phyloP scores from a whole-genome alignment of 345 rosid genomes.

The Melastoma malabathricum region DNA sequence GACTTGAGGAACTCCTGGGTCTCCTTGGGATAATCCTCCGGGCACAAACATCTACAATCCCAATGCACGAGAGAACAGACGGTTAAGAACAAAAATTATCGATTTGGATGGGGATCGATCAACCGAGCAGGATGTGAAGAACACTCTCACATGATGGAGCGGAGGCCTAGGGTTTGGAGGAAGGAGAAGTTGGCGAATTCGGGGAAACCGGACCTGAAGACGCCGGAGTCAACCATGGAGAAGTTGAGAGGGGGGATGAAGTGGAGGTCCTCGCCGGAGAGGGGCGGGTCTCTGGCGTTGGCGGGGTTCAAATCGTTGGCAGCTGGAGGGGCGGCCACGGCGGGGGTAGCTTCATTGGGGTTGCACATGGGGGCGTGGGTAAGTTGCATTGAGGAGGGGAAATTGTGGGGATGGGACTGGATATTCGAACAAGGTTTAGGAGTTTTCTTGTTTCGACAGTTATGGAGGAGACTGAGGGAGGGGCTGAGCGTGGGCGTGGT shows the following conservation, averaged over 20 bases:
- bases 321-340: constrained; percentile 13
- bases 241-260: constrained; percentile 81
- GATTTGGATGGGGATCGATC: not conserved
- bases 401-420: constrained; percentile 2
- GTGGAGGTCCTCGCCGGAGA: constrained; percentile 23
- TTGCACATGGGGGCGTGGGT: constrained; percentile 19
- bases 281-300: constrained; percentile 10
- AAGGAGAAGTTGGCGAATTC: constrained; percentile 81
- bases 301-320: not conserved
- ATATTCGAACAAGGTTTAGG: constrained; percentile 3
- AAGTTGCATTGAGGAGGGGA: too few relatives aligned
- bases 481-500: too few relatives aligned
- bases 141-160: constrained; percentile 77
- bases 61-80: constrained; percentile 3
- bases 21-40: constrained; percentile 79
- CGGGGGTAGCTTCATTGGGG: constrained; percentile 35
- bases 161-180: constrained; percentile 72
- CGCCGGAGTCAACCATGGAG: constrained; percentile 85
- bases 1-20: constrained; percentile 65
- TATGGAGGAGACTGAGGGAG: constrained; percentile 4
- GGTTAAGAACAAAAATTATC: not conserved
- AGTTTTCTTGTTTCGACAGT: constrained; percentile 6
- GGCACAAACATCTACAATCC: constrained; percentile 61
- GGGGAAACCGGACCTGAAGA: constrained; percentile 95
- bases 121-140: not conserved